Conservation (phyloP, 176 grass and related monocot species). For the Raddia distichophylla region DNA sequence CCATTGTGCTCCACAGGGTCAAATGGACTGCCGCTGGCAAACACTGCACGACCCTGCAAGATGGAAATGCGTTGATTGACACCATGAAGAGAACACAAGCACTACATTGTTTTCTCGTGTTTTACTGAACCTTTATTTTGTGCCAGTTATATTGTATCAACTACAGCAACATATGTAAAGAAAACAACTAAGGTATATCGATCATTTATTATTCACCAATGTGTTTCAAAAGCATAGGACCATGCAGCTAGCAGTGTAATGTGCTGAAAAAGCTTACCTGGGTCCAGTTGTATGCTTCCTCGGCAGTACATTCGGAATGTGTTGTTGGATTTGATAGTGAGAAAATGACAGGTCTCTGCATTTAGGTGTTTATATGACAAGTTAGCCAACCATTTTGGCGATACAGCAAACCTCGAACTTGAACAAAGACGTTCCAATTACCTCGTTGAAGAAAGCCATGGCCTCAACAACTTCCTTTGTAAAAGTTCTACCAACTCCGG, state of each 20-base stretch:
- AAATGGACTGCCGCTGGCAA: conserved; percentile 99
- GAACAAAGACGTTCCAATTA: conserved; percentile 27
- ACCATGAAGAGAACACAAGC: neutral
- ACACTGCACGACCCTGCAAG: conserved; percentile 79
- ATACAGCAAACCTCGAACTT: conserved; percentile 27
- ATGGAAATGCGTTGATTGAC: conserved; percentile 8
- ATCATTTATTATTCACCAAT: neutral
- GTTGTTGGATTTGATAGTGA: conserved; percentile 93
- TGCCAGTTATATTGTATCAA: conserved; percentile 15
- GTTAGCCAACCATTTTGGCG: conserved; percentile 7
- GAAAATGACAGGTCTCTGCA: conserved; percentile 87
- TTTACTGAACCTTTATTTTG: neutral
- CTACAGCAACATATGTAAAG: neutral
- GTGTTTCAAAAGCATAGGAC: neutral
- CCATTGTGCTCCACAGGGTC: conserved; percentile 77
- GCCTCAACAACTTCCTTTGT: conserved; percentile 86
- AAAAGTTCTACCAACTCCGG: conserved; percentile 82
- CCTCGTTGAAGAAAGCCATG: conserved; percentile 94
- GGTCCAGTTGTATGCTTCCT: conserved; percentile 90
- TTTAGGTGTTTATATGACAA: conserved; percentile 11
- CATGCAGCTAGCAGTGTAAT: neutral
- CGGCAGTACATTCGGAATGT: conserved; percentile 92
- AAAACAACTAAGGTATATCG: neutral
- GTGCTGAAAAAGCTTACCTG: conserved; percentile 52
- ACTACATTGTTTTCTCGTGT: neutral